Evolutionary conservation across 306 rosid species (phyloP), one percentile per base, ranked within the genome.

Genomic region (Cucurbita ficifolia): DNA sequence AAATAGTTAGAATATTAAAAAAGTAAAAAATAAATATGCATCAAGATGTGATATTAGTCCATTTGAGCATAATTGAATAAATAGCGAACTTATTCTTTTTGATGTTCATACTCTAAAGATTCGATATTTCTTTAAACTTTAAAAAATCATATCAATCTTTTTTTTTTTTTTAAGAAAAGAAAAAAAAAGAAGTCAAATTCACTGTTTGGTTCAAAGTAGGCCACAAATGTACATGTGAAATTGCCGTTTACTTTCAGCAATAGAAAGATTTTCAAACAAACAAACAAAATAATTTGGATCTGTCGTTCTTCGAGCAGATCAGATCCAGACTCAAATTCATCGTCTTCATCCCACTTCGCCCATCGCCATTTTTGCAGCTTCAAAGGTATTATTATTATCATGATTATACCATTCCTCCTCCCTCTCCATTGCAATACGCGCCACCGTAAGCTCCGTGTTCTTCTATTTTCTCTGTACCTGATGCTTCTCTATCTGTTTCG

Each of bases 201-300:
- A 65, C 72, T 65, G 11, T 65, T 65, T 19, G 10, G 72, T 65
- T 65, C 72, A 68, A 68, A 45, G 73, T 22, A 45, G 54, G 54
- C 19, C 38, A 10, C 38, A 21, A 45, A 67, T 21, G 17, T 45
- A 14, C 57, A 24, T 69, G 73, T 69, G 73, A 69, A 22, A 1
- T 69, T 46, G 57, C 57, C 40, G 69, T 69, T 48, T 69, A 24
- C 13, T 7, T 48, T 45, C 8, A 69, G 56, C 3, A 46, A 24
- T 3, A 46, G 70, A 63, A 2, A 19, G 5, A 0, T 3, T 6
- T 5, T 7, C 33, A 8, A 69, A 33, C 6, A 69, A 69, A 17
- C 7, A 48, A 68, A 69, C 67, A 58, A 65, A 70, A 70, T 48
- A 50, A 50, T 70, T 70, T 70, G 74, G 59, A 70, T 70, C 59